Base-by-base conservation (phyloP, 2,329 filamentous ascomycete species). In the Aspergillus neoniger region DNA sequence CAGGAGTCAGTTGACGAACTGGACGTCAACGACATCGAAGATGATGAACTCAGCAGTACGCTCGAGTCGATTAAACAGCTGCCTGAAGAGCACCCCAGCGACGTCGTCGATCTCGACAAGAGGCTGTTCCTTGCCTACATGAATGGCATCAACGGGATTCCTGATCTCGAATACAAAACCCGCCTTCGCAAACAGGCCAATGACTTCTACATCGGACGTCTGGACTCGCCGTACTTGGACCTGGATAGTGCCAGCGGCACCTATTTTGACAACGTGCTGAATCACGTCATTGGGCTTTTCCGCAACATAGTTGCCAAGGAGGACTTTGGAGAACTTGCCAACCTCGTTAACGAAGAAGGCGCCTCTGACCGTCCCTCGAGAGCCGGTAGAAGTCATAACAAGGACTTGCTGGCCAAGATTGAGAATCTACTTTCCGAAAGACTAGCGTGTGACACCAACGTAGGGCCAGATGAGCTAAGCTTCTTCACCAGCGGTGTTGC, bases 91-190 rank as follows among this genome's bases (percentile, higher is more conserved):
- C 73, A 76, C 60, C 65, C 74, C 6, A 68, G 65, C 28, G 77
- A 79, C 57, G 67, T 70, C 32, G 59, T 79, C 17, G 76, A 78
- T 25, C 63, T 78, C 21, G 77, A 79, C 58, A 74, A 73, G 44
- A 68, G 70, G 28, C 66, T 78, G 5, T 77, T 79, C 55, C 65
- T 72, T 23, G 77, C 76, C 10, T 78, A 77, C 63, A 75, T 79
- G 65, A 79, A 79, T 52, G 77, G 76, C 15, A 74, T 79, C n/a
- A 73, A 74, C 36, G 76, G 72, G 2, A 71, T 76, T 38, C 62
- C 69, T 15, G 67, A 72, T 28, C 63, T 66, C n/a, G 67, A 70
- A 48, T 78, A 77, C 61, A 72, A 70, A 56, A 57, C 65, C 2
- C 71, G 72, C 39, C 68, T 79, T 41, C 72, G 69, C 49, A 65